Base-by-base conservation (phyloP, 495 filamentous ascomycete genomes). In the Penicillium malachiteum region DNA sequence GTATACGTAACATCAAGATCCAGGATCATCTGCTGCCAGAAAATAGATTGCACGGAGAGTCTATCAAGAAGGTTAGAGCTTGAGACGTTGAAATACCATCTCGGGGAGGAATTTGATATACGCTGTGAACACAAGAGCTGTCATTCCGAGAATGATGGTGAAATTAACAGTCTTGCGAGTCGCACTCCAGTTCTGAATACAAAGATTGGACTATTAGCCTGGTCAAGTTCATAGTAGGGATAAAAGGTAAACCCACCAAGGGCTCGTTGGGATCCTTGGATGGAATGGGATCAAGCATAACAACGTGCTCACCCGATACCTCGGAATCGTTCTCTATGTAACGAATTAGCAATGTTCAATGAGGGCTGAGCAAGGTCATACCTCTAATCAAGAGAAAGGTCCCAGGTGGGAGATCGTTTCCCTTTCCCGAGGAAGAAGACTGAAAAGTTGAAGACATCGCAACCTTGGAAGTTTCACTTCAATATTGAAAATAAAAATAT, bases 21-120 rank as follows among this genome's bases (percentile, higher is more conserved):
- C 0, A 65, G 31, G 0, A 65, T 60, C 70, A 74, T 74, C 45
- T 67, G 54, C 33, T 72, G 70, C 70, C 69, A 74, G 46, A 74
- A 72, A 11, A 72, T 66, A 0, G 54, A 5, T 40, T 74, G 69
- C 2, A 70, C 66, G 0, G 63, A 66, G 26, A 74, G 53, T 10
- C 71, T 74, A 30, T 34, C 32, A 12, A 44, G 6, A 5, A 38
- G 4, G 1, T 34, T 34, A 49, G 18, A 50, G 7, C 8, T 11
- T 1, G 7, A 5, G 5, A 48, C 8, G 47, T 9, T 18, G 5
- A 6, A 30, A n/a, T 1, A 14, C 12, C 8, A 14, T 7, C 5
- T 13, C 8, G 44, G 32, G 14, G 12, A 0, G 7, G n/a, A 14
- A 37, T 37, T 37, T 11, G 5, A 39, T 67, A 55, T 37, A 74